These are phyloP conservation scores for Saitoella complicata DNA, from an alignment of 805 yeast species.

Conservation along the genomic window DNA sequence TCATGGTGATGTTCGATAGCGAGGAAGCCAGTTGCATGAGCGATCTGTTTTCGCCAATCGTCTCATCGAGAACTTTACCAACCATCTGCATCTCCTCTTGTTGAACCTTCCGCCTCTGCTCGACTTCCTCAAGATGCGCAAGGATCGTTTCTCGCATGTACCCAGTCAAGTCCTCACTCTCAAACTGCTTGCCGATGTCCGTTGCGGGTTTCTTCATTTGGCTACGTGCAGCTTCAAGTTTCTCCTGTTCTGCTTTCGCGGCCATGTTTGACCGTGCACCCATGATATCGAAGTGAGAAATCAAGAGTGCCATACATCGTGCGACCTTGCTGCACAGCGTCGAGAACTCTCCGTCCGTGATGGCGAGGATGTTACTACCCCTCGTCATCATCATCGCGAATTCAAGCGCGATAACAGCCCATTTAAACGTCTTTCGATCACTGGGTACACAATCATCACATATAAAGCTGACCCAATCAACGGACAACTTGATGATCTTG, in stretches of 20 bases:
- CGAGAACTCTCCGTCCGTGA: slow-evolving; percentile 61
- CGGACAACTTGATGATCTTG: slow-evolving; percentile 55
- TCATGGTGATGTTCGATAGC: slow-evolving; percentile 72
- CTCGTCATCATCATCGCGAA: slow-evolving; percentile 89
- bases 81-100: slow-evolving; percentile 36
- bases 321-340: slow-evolving; percentile 68
- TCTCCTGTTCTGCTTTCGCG: slow-evolving; percentile 31
- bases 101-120: slow-evolving; percentile 32
- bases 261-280: slow-evolving; percentile 79
- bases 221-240: slow-evolving; percentile 24
- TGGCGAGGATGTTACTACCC: slow-evolving; percentile 72
- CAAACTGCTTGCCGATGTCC: slow-evolving; percentile 21
- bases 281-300: slow-evolving; percentile 95
- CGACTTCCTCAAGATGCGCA: slow-evolving; percentile 48
- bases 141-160: slow-evolving; percentile 53
- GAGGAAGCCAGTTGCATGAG: slow-evolving; percentile 76
- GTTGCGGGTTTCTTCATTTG: slow-evolving; percentile 22
- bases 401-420: slow-evolving; percentile 93
- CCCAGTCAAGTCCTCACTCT: slow-evolving; percentile 35
- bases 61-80: slow-evolving; percentile 80
- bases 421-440: slow-evolving; percentile 76
- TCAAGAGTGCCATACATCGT: slow-evolving; percentile 80
- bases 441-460: slow-evolving; percentile 92
- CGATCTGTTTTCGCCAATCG: slow-evolving; percentile 74
- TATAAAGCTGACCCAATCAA: slow-evolving; percentile 84